Evolutionary conservation across 352 stramenopile species (phyloP), one percentile per base, ranked within the genome.

Genomic region (Phytophthora macrochlamydospora): DNA sequence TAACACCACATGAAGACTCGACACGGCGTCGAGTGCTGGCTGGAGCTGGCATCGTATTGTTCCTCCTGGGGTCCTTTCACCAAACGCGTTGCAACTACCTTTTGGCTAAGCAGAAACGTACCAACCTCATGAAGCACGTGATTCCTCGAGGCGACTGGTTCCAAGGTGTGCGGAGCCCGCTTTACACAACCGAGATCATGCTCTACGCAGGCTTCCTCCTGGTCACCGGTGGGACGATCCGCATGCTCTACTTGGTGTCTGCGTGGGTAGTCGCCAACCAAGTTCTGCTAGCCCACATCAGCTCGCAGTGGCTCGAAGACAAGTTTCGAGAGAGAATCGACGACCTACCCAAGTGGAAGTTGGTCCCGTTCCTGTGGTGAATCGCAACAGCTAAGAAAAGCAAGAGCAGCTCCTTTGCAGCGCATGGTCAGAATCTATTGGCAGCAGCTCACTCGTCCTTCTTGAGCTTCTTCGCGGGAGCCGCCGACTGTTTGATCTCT

Each of bases 251-350:
- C 52, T 53, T 87, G 32, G 54, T 88, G 14, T 77, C 75, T 32
- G 43, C 59, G 1, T 93, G 85, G 85, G 85, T 93, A 14, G 24
- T 81, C 32, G 46, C 75, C n/a, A 93, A 93, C 57, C 83, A 93
- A 32, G 65, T 74, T 37, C 71, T 89, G 9, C 82, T 83, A 13
- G 81, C 85, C 0, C 56, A 78, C 29, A 79, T 83, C 58, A 80
- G 52, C 45, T 85, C 75, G 8, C 71, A 86, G 14, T 91, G 83
- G 83, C 69, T 89, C 49, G 59, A 81, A 7, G 38, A 58, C 38
- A 91, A 91, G 62, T 90, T 93, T 58, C 79, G 83, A 33, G 76
- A 75, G 3, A 56, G 52, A 42, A 38, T 59, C 28, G 35, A 70
- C 4, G 48, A 73, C 13, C 37, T 85, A 18, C 70, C 78, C 6